Base-by-base conservation (phyloP, 257 asterid species). In the Capsicum chinense region DNA sequence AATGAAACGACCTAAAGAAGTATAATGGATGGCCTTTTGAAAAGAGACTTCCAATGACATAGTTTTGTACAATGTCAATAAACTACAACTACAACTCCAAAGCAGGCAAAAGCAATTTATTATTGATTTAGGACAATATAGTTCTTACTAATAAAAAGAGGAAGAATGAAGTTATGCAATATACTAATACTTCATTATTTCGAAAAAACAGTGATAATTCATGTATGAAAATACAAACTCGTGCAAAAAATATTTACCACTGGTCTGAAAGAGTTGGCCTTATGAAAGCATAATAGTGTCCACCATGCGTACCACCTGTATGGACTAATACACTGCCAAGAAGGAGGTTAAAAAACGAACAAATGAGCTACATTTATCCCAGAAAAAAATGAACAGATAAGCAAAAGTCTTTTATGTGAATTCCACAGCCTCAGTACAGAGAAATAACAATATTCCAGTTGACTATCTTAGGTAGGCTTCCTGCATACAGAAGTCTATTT, bases 201-300 rank as follows among this genome's bases (percentile, higher is more conserved):
- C 48, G 35, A 33, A 66, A 66, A 12, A 64, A 66, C 48, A 66
- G 35, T 35, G 48, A 66, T 66, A 66, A 66, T 66, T 69, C 56
- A 42, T 47, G 56, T 69, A 69, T 39, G 52, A 69, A 69, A 26
- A 39, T 54, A 69, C 56, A 69, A 69, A 69, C 26, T 39, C 21
- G 15, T 69, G 56, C 54, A 1, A 16, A 39, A 69, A 69, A 69
- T 69, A 33, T 69, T 39, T 69, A 69, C 99, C 99, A 96, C 70
- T 91, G 97, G 82, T 93, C 95, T 83, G 98, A 90, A 78, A 95
- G 94, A 16, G 95, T 95, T 5, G 99, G 99, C 89, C 97, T 91
- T 91, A 95, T 95, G 89, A 90, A 96, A 83, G 98, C 99, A 92
- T 93, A 93, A 89, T 96, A 96, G 84, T 95, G 99, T 83, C 99